A percentile compares a stretch with the other conserved stretches of the same genome.
These are phyloP conservation scores for Chaetothyriales sp. DNA, from an alignment of 2,329 filamentous ascomycete species.

Conservation along the genomic window DNA sequence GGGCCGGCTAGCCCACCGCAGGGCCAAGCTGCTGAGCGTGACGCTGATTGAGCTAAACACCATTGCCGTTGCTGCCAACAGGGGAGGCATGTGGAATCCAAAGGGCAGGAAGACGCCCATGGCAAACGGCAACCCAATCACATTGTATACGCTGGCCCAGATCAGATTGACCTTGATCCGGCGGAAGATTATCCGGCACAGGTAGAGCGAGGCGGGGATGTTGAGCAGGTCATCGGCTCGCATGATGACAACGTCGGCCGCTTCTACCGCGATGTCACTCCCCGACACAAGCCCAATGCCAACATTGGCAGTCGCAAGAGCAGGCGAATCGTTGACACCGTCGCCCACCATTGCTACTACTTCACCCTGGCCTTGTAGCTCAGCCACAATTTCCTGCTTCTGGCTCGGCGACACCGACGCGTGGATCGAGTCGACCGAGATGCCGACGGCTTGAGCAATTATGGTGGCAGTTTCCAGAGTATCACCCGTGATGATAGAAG, in stretches of 20 bases:
- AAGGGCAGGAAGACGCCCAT: slow-evolving; percentile 93
- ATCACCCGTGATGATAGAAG: slow-evolving; percentile 88
- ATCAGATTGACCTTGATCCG: slow-evolving; percentile 87
- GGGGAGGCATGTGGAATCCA: slow-evolving; percentile 65
- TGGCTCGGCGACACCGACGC: slow-evolving; percentile 82
- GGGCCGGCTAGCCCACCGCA: slow-evolving; percentile 77
- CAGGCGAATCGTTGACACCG: slow-evolving; percentile 95
- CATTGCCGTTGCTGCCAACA: slow-evolving; percentile 84
- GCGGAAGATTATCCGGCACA: slow-evolving; percentile 71
- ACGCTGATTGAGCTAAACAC: slow-evolving; percentile 90
- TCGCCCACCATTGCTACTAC: slow-evolving; percentile 94
- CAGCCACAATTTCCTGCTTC: slow-evolving; percentile 71
- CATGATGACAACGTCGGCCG: slow-evolving; percentile 93
- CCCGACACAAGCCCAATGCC: slow-evolving; percentile 86
- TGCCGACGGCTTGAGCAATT: slow-evolving; percentile 70
- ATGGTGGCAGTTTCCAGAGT: slow-evolving; percentile 69
- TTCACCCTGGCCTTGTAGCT: slow-evolving; percentile 59
- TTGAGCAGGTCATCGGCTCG: slow-evolving; percentile 78
- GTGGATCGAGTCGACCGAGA: slow-evolving; percentile 58
- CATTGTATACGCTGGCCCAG: slow-evolving; percentile 89
- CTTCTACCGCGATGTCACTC: slow-evolving; percentile 95
- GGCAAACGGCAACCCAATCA: slow-evolving; percentile 80
- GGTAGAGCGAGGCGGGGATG: slow-evolving; percentile 71
- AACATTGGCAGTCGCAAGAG: slow-evolving; percentile 78
- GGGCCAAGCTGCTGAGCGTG: slow-evolving; percentile 63